Evolutionary conservation across 257 asterid species (phyloP).

Genomic region (Scutellaria galericulata): DNA sequence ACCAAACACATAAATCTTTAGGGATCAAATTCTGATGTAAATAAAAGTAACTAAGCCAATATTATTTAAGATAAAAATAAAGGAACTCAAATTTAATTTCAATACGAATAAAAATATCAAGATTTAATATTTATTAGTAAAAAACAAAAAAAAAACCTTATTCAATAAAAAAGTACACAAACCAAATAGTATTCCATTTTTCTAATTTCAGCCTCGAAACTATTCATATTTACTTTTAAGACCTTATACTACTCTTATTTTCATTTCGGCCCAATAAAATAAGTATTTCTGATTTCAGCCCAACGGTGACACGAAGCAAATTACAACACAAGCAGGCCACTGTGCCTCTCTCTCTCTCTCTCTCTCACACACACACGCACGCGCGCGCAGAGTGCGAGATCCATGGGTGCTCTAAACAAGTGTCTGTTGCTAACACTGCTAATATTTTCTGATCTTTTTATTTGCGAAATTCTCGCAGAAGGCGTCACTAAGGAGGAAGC

Average conservation of each 20-base stretch:
- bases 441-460: slow-evolving; percentile 46
- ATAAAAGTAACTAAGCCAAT: no score
- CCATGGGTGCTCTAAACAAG: slow-evolving; percentile 65
- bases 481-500: slow-evolving; percentile 86
- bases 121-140: no score
- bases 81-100: no score
- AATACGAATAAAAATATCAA: no score
- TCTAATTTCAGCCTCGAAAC: neutral
- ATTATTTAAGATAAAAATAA: no score
- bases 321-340: neutral
- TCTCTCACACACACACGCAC: slow-evolving; percentile 6
- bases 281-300: slow-evolving; percentile 23
- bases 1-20: no score
- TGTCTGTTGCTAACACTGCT: slow-evolving; percentile 49
- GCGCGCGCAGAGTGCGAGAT: slow-evolving; percentile 41
- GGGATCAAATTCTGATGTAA: no score
- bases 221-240: slow-evolving; percentile 2
- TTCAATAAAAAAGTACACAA: neutral
- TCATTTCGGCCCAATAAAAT: slow-evolving; percentile 1
- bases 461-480: slow-evolving; percentile 55
- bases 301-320: neutral
- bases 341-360: neutral
- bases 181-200: no score
- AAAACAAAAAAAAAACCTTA: neutral
- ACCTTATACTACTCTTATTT: neutral